These are phyloP conservation scores for Posidonia australis DNA, from an alignment of 106 monocot species.

Conservation along the genomic window DNA sequence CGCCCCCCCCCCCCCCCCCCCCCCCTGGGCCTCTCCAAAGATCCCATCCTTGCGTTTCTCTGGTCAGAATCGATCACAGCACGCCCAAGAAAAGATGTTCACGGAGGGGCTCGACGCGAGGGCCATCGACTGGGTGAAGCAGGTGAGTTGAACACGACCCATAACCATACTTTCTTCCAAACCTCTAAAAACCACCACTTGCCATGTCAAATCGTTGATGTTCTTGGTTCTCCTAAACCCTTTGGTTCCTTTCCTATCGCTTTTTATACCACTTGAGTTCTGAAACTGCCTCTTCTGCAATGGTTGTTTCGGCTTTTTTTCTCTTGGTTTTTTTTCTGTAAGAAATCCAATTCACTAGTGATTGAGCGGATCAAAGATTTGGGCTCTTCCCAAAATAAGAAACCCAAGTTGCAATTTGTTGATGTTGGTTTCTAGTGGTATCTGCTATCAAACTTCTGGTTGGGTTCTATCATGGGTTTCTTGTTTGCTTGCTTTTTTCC, in stretches of 20 bases:
- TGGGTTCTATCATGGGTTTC: not conserved
- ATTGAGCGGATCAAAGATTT: no score
- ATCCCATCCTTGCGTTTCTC: not conserved
- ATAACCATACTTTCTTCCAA: not conserved
- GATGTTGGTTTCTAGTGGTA: no score
- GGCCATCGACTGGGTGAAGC: conserved; percentile 81
- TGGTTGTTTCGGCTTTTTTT: no score
- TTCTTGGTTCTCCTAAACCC: not conserved
- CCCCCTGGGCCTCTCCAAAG: not conserved
- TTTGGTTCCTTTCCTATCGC: not conserved
- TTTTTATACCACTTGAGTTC: not conserved
- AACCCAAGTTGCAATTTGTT: no score
- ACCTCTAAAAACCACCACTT: not conserved
- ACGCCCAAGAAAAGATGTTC: conserved; percentile 33
- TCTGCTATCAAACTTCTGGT: no score
- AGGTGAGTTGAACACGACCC: conserved; percentile 22
- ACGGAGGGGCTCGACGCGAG: conserved; percentile 88
- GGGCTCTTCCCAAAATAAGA: no score
- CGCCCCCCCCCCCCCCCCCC: not conserved
- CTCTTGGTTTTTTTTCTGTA: no score
- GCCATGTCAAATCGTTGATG: not conserved
- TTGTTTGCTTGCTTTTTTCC: not conserved
- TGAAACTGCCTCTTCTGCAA: no score
- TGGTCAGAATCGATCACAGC: no score
- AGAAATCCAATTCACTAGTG: no score